A percentile compares a stretch with the other conserved stretches of the same genome.
Conservation (phyloP, 179 eudicot genomes). For the Beta macrorhiza region DNA sequence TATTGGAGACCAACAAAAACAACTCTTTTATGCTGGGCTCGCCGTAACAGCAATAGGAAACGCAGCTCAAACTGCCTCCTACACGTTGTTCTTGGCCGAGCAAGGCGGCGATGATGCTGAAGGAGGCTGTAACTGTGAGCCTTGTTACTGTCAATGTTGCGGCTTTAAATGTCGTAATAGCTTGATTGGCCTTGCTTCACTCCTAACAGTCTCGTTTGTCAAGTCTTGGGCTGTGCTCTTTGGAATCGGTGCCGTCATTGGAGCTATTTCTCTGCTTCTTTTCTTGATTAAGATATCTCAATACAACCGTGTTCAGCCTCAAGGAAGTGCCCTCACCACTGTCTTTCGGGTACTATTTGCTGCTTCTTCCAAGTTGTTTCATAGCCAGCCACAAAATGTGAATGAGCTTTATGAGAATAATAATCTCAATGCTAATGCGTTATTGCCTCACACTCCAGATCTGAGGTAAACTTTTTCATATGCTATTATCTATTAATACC, state of each 20-base stretch:
- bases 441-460: conserved; percentile 32
- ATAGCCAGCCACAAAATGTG: conserved; percentile 22
- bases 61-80: conserved; percentile 30
- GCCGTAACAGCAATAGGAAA: conserved; percentile 34
- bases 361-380: conserved; percentile 29
- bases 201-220: conserved; percentile 37
- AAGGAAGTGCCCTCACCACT: conserved; percentile 51
- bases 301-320: conserved; percentile 23
- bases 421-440: not conserved
- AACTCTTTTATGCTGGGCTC: conserved; percentile 34
- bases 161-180: conserved; percentile 2
- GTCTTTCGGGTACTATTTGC: conserved; percentile 44
- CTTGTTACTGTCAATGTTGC: conserved; percentile 6
- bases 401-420: conserved; percentile 32
- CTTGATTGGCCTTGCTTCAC: conserved; percentile 29
- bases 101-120: not conserved
- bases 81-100: not conserved
- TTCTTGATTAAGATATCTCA: conserved; percentile 29
- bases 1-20: conserved; percentile 14
- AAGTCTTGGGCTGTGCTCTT: conserved; percentile 46
- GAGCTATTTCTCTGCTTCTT: conserved; percentile 26
- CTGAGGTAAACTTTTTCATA: conserved; percentile 34
- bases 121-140: not conserved
- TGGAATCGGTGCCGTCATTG: conserved; percentile 45
- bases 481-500: too few species aligned